Conservation (phyloP, 2,329 filamentous ascomycete genomes). For the Stagonosporopsis tanaceti region DNA sequence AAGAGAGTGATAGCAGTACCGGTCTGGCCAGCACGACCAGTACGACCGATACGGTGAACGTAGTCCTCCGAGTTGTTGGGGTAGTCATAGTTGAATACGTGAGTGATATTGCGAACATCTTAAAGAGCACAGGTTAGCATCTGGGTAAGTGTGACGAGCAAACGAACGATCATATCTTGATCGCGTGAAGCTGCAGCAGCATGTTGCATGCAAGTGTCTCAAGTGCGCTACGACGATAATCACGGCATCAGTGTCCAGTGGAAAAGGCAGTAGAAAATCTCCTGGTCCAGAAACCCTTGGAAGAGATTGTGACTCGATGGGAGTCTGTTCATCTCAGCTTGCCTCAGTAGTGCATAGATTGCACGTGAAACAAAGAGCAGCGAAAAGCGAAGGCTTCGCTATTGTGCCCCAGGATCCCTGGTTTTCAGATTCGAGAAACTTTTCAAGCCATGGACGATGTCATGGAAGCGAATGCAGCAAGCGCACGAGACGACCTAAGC, state of each 20-base stretch:
- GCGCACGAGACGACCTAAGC: slow-evolving; percentile 89
- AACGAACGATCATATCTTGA: slow-evolving; percentile 62
- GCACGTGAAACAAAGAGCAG: slow-evolving; percentile 74
- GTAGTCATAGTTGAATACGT: slow-evolving; percentile 99
- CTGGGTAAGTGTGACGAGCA: slow-evolving; percentile 54
- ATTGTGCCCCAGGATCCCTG: slow-evolving; percentile 87
- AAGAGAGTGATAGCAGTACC: slow-evolving; percentile 99
- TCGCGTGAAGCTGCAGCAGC: slow-evolving; percentile 66
- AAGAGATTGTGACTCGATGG: slow-evolving; percentile 70
- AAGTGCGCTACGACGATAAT: slow-evolving; percentile 57
- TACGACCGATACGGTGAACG: slow-evolving; percentile 73
- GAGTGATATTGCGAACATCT: slow-evolving; percentile 99
- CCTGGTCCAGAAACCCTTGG: slow-evolving; percentile 74
- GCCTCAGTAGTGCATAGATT: slow-evolving; percentile 73
- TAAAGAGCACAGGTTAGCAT: slow-evolving; percentile 82
- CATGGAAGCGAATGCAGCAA: slow-evolving; percentile 77
- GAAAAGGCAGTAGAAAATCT: slow-evolving; percentile 62
- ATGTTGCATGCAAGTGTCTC: slow-evolving; percentile 65
- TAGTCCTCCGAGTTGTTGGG: slow-evolving; percentile 87
- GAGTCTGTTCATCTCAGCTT: slow-evolving; percentile 81
- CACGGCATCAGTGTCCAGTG: slow-evolving; percentile 55
- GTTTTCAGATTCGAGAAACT: slow-evolving; percentile 83
- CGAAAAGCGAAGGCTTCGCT: slow-evolving; percentile 75
- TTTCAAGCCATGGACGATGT: slow-evolving; percentile 87
- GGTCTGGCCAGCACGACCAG: slow-evolving; percentile 78